Base-by-base conservation (phyloP, 1,284 basidiomycete species). In the Gomphus bonarii region DNA sequence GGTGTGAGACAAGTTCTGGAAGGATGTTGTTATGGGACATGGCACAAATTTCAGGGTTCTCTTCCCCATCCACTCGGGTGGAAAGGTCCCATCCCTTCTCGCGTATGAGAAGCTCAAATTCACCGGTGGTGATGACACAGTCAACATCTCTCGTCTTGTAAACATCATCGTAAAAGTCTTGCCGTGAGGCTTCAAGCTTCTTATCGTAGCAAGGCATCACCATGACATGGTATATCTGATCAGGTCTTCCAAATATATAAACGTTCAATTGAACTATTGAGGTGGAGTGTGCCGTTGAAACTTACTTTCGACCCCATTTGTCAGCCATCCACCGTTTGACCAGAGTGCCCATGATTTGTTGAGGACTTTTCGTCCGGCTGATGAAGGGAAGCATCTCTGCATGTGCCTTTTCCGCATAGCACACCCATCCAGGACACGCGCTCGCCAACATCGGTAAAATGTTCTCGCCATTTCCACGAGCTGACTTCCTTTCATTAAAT, bases 161-260 rank as follows among this genome's bases (percentile, higher is more conserved):
- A 3, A 79, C 65, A 16, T 85, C 85, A 60, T 85, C 84, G 68
- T 91, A 91, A 68, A 97, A 97, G 67, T 97, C 93, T 50, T 84
- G 79, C 28, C 97, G 80, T 14, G 91, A 95, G 0, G 97, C 95
- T 73, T 99, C 97, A 28, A 99, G 84, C 69, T 99, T 99, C 74
- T 99, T 99, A 77, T 99, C 97, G 70, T 98, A 99, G 72, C 97
- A 99, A 0, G 95, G 95, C 95, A 99, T 99, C 43, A 98, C 92
- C 0, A 92, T 82, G 60, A 98, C 91, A 65, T 99, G 97, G 69
- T 98, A 99, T 55, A 97, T 80, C 64, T 91, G 76, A 64, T 88
- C 76, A 1, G 91, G 87, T 33, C 88, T 93, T 64, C 8, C 56
- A 56, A 18, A 31, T 35, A 57, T 7, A 4, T 20, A 36, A 38